Conservation (phyloP, 257 asterid species). For the Cynanchum wilfordii region DNA sequence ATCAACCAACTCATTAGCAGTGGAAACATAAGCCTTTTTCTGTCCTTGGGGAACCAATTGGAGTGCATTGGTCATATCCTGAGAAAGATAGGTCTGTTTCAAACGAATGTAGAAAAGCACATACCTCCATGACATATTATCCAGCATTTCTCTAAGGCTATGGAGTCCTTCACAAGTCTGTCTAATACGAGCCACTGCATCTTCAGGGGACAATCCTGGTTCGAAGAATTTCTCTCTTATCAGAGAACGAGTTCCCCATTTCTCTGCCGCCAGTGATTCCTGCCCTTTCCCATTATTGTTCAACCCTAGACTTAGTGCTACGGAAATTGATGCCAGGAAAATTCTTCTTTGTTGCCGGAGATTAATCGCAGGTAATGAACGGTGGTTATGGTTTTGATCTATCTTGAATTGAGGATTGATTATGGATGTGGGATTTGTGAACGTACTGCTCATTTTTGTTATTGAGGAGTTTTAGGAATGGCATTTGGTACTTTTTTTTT, state of each 20-base stretch:
- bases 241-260: conserved; percentile 68
- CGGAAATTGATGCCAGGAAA: conserved; percentile 35
- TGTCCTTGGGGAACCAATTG: conserved; percentile 39
- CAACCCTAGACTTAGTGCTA: conserved; percentile 34
- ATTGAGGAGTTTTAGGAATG: not conserved
- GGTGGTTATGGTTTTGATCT: conserved; percentile 16
- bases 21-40: conserved; percentile 31
- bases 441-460: conserved; percentile 37
- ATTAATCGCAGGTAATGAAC: conserved; percentile 22
- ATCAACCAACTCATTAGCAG: conserved; percentile 61
- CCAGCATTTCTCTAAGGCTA: conserved; percentile 63
- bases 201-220: conserved; percentile 63
- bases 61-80: conserved; percentile 40
- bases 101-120: conserved; percentile 58
- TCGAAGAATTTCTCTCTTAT: conserved; percentile 43
- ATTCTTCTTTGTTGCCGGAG: conserved; percentile 32
- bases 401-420: conserved; percentile 32
- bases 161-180: conserved; percentile 77
- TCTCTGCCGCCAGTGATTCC: conserved; percentile 54
- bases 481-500: not conserved
- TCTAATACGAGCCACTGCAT: conserved; percentile 52
- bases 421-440: conserved; percentile 42
- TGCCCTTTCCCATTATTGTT: conserved; percentile 18
- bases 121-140: conserved; percentile 76
- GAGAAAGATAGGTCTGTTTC: conserved; percentile 52